Conservation (phyloP, 1,284 basidiomycete species). For the Cryptococcus floricola region DNA sequence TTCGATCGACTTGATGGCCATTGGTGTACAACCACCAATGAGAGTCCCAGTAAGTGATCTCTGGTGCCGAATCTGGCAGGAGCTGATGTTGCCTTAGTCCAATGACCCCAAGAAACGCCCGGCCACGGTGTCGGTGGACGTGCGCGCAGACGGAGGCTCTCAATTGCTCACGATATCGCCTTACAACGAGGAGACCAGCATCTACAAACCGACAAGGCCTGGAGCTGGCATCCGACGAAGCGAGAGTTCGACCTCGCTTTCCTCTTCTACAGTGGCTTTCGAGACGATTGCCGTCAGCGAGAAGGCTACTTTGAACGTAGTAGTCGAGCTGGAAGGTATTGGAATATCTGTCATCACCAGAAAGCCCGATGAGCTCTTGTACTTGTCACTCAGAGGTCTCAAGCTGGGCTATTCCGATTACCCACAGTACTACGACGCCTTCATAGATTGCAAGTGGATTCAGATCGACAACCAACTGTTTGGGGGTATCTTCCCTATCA, state of each 20-base stretch:
- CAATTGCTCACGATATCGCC: conserved; percentile 85
- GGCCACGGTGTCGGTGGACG: conserved; percentile 78
- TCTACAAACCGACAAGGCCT: conserved; percentile 77
- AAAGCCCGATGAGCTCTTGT: conserved; percentile 83
- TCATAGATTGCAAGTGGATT: conserved; percentile 78
- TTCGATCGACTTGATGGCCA: conserved; percentile 89
- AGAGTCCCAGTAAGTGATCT: conserved; percentile 56
- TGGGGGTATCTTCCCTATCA: conserved; percentile 91
- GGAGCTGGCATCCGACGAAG: conserved; percentile 37
- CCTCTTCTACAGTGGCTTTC: conserved; percentile 57
- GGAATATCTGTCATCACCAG: conserved; percentile 91
- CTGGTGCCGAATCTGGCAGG: neutral
- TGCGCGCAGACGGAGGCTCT: conserved; percentile 81
- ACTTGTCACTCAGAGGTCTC: conserved; percentile 73
- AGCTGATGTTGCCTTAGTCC: conserved; percentile 1
- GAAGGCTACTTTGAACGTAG: conserved; percentile 64
- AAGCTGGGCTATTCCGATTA: conserved; percentile 85
- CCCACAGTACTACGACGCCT: conserved; percentile 73
- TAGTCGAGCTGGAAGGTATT: conserved; percentile 80
- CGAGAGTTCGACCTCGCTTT: conserved; percentile 28
- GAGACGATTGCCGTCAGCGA: conserved; percentile 77
- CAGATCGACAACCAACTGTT: conserved; percentile 98
- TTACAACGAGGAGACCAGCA: conserved; percentile 78
- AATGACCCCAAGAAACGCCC: conserved; percentile 48
- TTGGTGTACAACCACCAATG: conserved; percentile 88